Conservation (phyloP, 83 land plant genomes). For the Thuja plicata region DNA sequence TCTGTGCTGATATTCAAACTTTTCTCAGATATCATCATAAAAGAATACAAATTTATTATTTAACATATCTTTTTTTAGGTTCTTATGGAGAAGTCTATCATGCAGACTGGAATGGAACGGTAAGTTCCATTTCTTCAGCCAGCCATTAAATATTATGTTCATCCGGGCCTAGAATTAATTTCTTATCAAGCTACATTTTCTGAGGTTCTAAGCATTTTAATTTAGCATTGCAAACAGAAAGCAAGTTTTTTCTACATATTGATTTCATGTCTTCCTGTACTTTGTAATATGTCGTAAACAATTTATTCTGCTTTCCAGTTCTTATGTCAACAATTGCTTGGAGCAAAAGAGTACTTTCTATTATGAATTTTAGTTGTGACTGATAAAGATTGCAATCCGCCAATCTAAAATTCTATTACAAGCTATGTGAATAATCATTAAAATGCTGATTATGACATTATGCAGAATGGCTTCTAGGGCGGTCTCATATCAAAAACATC, state of each 20-base stretch:
- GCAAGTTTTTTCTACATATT: not conserved
- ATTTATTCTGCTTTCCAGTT: not conserved
- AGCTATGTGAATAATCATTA: not conserved
- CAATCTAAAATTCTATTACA: not conserved
- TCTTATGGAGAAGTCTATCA: slow-evolving; percentile 94
- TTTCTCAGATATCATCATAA: not conserved
- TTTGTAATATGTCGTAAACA: not conserved
- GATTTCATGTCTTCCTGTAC: not conserved
- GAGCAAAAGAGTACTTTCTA: not conserved
- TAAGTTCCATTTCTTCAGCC: slow-evolving; percentile 26
- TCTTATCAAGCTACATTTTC: not conserved
- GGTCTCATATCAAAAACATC: not conserved
- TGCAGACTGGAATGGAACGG: slow-evolving; percentile 92
- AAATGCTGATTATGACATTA: not conserved
- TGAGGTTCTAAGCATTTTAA: not conserved
- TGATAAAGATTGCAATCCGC: not conserved
- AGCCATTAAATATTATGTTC: not conserved
- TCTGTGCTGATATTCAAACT: not conserved
- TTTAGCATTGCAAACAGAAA: not conserved
- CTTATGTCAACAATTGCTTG: not conserved
- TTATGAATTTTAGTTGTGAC: not conserved
- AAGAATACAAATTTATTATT: not conserved
- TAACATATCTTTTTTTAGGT: slow-evolving; percentile 40
- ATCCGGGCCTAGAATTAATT: not conserved
- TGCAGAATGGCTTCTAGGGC: not conserved